These are phyloP conservation scores for Apiospora pterosperma DNA, from an alignment of 2,329 filamentous ascomycete species.

Conservation along the genomic window DNA sequence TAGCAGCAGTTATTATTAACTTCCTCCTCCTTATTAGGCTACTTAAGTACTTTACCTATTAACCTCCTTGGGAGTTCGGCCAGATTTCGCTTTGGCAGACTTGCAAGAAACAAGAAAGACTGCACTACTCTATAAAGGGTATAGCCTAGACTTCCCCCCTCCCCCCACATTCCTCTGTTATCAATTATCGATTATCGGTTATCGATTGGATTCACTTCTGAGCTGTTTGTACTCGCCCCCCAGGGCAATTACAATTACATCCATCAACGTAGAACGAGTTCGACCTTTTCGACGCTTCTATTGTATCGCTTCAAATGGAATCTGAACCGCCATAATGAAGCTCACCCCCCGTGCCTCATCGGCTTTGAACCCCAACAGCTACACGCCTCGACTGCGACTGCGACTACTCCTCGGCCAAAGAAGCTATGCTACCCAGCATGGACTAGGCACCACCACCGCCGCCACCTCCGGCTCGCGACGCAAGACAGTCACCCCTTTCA, in stretches of 20 bases:
- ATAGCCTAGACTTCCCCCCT: background rate
- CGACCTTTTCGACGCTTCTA: background rate
- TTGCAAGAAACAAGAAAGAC: background rate
- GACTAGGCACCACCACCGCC: slow-evolving; percentile 29
- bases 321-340: slow-evolving; percentile 43
- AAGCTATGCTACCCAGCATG: slow-evolving; percentile 58
- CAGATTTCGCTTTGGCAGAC: slow-evolving; percentile 25
- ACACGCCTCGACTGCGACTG: slow-evolving; percentile 28
- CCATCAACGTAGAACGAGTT: background rate
- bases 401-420: slow-evolving; percentile 39
- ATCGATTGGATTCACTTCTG: background rate
- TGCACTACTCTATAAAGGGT: background rate
- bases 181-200: background rate
- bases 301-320: slow-evolving; percentile 25
- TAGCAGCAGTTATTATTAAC: background rate
- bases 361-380: slow-evolving; percentile 30
- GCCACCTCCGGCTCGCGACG: slow-evolving; percentile 46
- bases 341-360: slow-evolving; percentile 31
- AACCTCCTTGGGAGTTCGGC: slow-evolving; percentile 26
- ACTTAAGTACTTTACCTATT: background rate
- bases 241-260: background rate
- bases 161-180: background rate
- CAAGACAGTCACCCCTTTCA: slow-evolving; percentile 75
- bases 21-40: background rate
- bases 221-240: background rate